Conservation (phyloP, 176 grass and related monocot species). For the Rhynchospora breviuscula region DNA sequence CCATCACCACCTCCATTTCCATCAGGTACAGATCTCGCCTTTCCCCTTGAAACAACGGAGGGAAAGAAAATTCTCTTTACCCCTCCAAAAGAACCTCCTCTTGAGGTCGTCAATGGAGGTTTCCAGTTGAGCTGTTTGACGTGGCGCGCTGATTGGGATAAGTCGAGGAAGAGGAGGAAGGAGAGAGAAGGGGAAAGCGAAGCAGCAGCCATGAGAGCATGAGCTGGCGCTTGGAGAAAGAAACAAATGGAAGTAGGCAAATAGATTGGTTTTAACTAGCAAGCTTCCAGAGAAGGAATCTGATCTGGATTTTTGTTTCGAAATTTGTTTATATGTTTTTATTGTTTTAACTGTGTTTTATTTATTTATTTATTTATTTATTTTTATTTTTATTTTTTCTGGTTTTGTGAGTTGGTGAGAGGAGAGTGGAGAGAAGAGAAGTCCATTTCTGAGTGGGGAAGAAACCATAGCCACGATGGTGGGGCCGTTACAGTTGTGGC, state of each 20-base stretch:
- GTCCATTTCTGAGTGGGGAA: neutral
- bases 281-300: neutral
- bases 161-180: conserved; percentile 3
- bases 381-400: neutral
- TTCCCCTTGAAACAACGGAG: conserved; percentile 14
- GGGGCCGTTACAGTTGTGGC: neutral
- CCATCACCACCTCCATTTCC: conserved; percentile 35
- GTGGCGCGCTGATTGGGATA: conserved; percentile 29
- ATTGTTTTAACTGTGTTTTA: too few species aligned
- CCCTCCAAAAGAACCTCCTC: neutral
- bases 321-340: neutral
- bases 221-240: neutral
- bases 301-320: conserved; percentile 6
- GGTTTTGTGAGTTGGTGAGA: neutral
- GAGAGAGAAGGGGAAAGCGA: conserved; percentile 21
- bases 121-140: neutral
- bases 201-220: conserved; percentile 7
- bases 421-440: too few species aligned
- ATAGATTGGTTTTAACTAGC: neutral
- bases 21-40: conserved; percentile 5
- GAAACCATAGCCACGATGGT: neutral
- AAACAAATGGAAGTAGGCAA: neutral
- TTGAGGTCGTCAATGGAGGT: neutral
- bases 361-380: neutral
- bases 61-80: conserved; percentile 6